A percentile compares a stretch with the other conserved stretches of the same genome.
These are phyloP conservation scores for Pyrenochaeta sp. DNA, from an alignment of 2,329 filamentous ascomycete species.

Conservation along the genomic window DNA sequence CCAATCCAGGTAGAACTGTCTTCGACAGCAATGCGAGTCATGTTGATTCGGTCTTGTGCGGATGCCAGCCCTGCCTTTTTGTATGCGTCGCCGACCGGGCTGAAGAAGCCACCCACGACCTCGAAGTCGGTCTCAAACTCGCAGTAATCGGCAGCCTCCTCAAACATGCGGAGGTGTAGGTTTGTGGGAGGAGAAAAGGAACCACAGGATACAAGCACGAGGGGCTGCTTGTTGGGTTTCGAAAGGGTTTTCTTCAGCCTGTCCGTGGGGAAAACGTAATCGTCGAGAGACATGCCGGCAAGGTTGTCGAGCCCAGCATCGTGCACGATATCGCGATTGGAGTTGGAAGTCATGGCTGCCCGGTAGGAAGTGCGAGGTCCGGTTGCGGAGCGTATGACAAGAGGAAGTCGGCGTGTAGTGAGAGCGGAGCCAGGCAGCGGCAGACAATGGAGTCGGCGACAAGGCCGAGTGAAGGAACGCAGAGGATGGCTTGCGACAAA, in stretches of 20 bases:
- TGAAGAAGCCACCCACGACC: constrained; percentile 84
- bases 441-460: constrained; percentile 8
- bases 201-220: constrained; percentile 73
- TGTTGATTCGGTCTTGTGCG: constrained; percentile 76
- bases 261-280: constrained; percentile 68
- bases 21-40: constrained; percentile 84
- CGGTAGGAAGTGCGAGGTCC: constrained; percentile 3
- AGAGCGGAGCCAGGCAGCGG: constrained; percentile 13
- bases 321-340: constrained; percentile 26
- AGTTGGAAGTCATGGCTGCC: constrained; percentile 32
- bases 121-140: constrained; percentile 76
- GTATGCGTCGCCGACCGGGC: constrained; percentile 77
- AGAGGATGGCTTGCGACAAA: constrained; percentile 5
- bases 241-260: constrained; percentile 65
- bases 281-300: constrained; percentile 48
- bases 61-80: constrained; percentile 82
- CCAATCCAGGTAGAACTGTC: constrained; percentile 61
- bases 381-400: constrained; percentile 11
- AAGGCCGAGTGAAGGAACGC: constrained; percentile 6
- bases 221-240: constrained; percentile 64
- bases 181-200: constrained; percentile 78
- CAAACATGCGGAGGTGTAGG: constrained; percentile 85
- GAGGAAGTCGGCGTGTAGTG: constrained; percentile 14
- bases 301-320: constrained; percentile 34
- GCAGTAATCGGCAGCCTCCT: constrained; percentile 83